Conservation (phyloP, 805 yeast species). For the Limtongia smithiae region DNA sequence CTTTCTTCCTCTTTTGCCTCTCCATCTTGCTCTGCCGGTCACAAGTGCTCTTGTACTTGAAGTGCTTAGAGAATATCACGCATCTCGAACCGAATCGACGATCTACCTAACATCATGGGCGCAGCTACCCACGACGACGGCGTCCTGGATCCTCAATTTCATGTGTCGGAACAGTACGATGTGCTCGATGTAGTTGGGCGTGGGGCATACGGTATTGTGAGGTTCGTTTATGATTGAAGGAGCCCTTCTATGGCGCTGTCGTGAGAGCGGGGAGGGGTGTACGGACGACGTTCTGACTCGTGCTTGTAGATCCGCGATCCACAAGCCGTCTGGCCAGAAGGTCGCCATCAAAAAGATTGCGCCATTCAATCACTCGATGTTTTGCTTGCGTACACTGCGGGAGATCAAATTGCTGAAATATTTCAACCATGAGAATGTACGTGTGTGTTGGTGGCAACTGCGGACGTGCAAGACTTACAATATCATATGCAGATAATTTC, state of each 20-base stretch:
- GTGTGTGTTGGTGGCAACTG: too few species aligned
- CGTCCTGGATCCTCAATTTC: constrained; percentile 55
- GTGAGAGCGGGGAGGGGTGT: too few species aligned
- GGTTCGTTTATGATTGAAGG: background rate
- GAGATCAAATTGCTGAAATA: constrained; percentile 85
- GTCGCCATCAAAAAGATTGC: constrained; percentile 96
- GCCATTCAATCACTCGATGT: constrained; percentile 86
- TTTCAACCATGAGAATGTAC: constrained; percentile 82
- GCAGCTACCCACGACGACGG: background rate
- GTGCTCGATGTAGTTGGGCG: constrained; percentile 84
- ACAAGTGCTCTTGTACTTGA: too few species aligned
- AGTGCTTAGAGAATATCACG: too few species aligned
- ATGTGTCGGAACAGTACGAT: constrained; percentile 83
- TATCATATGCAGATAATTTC: constrained; percentile 66
- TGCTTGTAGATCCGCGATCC: constrained; percentile 75
- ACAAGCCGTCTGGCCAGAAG: constrained; percentile 76
- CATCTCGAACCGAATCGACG: too few species aligned
- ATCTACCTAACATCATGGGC: background rate
- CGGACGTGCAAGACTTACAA: too few species aligned
- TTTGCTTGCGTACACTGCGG: constrained; percentile 82
- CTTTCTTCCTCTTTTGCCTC: too few species aligned
- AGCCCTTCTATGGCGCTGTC: too few species aligned
- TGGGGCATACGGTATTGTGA: constrained; percentile 92
- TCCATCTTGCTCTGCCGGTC: too few species aligned
- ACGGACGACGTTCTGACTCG: too few species aligned